Conservation (phyloP, 306 rosid species). For the Glycine soja region DNA sequence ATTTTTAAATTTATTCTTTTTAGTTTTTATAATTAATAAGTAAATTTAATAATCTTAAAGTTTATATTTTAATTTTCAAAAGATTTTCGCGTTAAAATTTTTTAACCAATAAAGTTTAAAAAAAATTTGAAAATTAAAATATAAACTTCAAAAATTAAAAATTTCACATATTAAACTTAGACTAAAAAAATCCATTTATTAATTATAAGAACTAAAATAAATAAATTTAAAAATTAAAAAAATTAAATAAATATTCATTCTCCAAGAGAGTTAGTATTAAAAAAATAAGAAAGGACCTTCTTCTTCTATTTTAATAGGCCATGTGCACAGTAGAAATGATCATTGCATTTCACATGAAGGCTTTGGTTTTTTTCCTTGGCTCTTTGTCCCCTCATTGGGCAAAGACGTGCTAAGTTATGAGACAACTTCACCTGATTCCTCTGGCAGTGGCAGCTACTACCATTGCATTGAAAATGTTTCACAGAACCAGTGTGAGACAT, state of each 20-base stretch:
- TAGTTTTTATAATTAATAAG: too few species aligned
- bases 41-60: too few species aligned
- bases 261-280: constrained; percentile 43
- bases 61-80: too few species aligned
- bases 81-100: too few species aligned
- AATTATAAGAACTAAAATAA: too few species aligned
- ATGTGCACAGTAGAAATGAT: constrained; percentile 57
- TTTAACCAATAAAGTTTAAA: too few species aligned
- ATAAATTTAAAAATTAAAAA: too few species aligned
- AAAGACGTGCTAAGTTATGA: constrained; percentile 58
- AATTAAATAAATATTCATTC: constrained; percentile 57
- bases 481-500: constrained; percentile 65
- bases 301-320: constrained; percentile 49
- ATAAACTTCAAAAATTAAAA: too few species aligned
- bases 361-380: constrained; percentile 59
- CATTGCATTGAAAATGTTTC: constrained; percentile 58
- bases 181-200: too few species aligned
- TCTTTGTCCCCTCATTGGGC: constrained; percentile 58
- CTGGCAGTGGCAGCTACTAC: constrained; percentile 44
- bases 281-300: neutral
- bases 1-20: too few species aligned
- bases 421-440: constrained; percentile 55
- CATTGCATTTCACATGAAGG: constrained; percentile 54
- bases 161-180: too few species aligned
- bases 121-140: too few species aligned